Percentiles rank a stretch among this genome's conserved stretches.
Evolutionary conservation across 2,329 filamentous ascomycete genomes (phyloP).

Genomic region (Fusarium coicis): DNA sequence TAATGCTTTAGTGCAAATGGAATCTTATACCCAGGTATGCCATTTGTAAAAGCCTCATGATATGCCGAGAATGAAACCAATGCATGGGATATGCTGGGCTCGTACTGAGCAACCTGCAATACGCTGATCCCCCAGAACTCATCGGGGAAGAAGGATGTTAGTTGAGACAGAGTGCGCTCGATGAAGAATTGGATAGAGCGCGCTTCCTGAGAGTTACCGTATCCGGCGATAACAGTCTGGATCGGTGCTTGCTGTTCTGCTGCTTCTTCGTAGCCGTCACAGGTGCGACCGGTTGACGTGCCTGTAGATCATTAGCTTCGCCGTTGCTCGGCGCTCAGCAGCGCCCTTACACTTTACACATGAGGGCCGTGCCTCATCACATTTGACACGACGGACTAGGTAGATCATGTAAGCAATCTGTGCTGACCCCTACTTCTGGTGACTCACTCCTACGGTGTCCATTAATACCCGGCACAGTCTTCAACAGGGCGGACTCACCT

Average conservation of each 20-base stretch:
- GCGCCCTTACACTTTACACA: background rate
- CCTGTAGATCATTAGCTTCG: background rate
- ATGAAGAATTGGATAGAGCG: background rate
- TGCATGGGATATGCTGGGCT: background rate
- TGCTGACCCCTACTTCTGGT: background rate
- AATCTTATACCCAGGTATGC: rapidly evolving
- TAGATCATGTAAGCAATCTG: background rate
- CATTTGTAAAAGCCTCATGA: background rate
- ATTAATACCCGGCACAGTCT: background rate
- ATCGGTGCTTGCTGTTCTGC: rapidly evolving
- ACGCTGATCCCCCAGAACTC: background rate
- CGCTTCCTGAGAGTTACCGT: background rate
- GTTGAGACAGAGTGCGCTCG: background rate
- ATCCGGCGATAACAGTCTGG: background rate
- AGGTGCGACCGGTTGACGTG: background rate
- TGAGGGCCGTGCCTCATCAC: background rate
- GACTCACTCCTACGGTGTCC: background rate
- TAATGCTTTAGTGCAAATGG: background rate
- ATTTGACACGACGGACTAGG: background rate
- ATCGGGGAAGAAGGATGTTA: background rate
- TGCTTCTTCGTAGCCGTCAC: background rate
- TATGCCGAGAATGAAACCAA: background rate
- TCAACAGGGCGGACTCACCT: background rate
- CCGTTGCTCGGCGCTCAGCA: background rate
- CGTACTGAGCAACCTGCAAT: background rate